These are phyloP conservation scores for Firmiana major DNA, from an alignment of 345 rosid species.

Conservation along the genomic window DNA sequence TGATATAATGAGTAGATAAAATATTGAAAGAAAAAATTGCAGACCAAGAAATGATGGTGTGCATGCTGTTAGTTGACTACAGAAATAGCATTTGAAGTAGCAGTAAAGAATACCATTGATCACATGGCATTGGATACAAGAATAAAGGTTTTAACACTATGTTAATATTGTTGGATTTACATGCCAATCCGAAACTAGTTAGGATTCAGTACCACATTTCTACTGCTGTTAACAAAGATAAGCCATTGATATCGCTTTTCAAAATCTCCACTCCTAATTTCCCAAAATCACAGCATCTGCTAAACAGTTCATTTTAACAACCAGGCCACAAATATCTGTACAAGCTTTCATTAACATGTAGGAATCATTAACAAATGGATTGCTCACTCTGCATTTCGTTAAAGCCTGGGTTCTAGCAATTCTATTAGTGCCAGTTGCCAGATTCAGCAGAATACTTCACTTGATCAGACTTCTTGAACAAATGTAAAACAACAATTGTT, in stretches of 20 bases:
- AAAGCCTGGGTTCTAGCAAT: background rate
- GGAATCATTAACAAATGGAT: conserved; percentile 3
- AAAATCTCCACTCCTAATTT: background rate
- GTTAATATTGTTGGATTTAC: conserved; percentile 1
- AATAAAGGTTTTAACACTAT: background rate
- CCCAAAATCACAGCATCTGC: background rate
- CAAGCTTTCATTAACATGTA: background rate
- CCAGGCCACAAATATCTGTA: background rate
- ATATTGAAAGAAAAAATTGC: background rate
- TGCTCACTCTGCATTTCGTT: background rate
- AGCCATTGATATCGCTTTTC: background rate
- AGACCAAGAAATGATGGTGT: background rate
- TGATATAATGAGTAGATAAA: background rate
- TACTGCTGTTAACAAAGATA: background rate
- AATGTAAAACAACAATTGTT: background rate
- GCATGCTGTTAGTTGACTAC: background rate
- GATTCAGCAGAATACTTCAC: background rate
- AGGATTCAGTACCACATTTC: background rate
- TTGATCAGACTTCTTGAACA: background rate
- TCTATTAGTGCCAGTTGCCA: background rate
- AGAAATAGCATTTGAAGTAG: background rate
- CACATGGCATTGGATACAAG: background rate
- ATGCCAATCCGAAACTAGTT: background rate
- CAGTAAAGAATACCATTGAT: background rate
- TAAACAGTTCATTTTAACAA: background rate